Percentiles rank a stretch among this genome's conserved stretches.
These are phyloP conservation scores for Madurella fahalii DNA, from an alignment of 2,329 filamentous ascomycete genomes.

Conservation along the genomic window DNA sequence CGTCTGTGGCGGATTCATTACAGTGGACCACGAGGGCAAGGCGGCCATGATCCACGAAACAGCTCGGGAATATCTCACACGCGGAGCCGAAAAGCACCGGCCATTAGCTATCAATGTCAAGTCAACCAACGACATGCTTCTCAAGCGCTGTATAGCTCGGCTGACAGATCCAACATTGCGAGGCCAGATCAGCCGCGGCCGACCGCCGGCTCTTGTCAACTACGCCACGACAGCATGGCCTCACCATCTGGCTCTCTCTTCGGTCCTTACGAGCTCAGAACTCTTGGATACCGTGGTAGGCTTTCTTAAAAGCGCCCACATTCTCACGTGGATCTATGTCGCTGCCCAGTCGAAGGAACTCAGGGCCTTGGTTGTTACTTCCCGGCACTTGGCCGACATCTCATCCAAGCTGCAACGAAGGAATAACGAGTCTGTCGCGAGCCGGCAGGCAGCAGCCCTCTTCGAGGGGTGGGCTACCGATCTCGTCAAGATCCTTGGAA, in stretches of 20 bases:
- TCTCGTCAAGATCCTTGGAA: slow-evolving; percentile 34
- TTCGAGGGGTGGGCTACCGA: slow-evolving; percentile 34
- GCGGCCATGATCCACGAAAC: slow-evolving; percentile 35
- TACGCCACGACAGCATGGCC: slow-evolving; percentile 23
- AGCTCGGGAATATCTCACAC: slow-evolving; percentile 33
- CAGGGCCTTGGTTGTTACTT: slow-evolving; percentile 27
- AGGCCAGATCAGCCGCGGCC: neutral
- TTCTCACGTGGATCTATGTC: slow-evolving; percentile 34
- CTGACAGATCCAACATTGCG: slow-evolving; percentile 1
- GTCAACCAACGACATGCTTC: slow-evolving; percentile 23
- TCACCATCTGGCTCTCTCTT: slow-evolving; percentile 23
- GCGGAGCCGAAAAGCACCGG: neutral
- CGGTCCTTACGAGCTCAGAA: neutral
- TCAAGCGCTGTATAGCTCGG: slow-evolving; percentile 20
- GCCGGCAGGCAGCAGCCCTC: slow-evolving; percentile 21
- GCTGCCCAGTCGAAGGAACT: slow-evolving; percentile 27
- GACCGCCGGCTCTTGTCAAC: neutral
- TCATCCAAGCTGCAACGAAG: slow-evolving; percentile 14
- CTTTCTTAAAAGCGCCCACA: slow-evolving; percentile 12
- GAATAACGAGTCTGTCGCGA: slow-evolving; percentile 12
- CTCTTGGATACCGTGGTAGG: neutral
- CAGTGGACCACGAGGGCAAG: slow-evolving; percentile 28
- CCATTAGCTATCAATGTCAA: slow-evolving; percentile 17
- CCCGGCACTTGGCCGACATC: slow-evolving; percentile 24
- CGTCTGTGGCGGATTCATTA: slow-evolving; percentile 32